Evolutionary conservation across 768 basidiomycete genomes (phyloP).

Genomic region (Pisolithus orientalis): DNA sequence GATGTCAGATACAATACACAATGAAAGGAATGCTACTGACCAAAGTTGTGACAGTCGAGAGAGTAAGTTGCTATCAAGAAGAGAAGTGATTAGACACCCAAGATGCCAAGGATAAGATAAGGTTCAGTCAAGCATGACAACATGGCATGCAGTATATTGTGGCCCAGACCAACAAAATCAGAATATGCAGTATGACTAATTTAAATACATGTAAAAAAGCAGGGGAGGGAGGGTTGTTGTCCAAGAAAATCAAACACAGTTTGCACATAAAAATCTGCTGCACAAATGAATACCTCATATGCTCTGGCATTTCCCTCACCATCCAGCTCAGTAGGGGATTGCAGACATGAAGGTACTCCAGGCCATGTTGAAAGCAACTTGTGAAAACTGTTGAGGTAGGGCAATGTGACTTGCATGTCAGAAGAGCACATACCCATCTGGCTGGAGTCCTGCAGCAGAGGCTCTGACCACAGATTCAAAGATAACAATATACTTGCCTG

Average conservation of each 20-base stretch:
- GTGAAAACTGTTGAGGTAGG: background rate
- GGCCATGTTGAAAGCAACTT: constrained; percentile 1
- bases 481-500: too few relatives aligned
- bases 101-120: too few relatives aligned
- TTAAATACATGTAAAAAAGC: background rate
- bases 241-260: background rate
- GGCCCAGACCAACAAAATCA: too few relatives aligned
- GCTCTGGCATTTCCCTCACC: background rate
- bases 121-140: too few relatives aligned
- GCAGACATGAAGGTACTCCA: background rate
- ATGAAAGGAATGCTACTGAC: too few relatives aligned
- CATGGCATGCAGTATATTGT: too few relatives aligned
- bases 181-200: background rate
- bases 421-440: background rate
- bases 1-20: too few relatives aligned
- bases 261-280: background rate
- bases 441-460: background rate
- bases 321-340: background rate
- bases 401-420: background rate
- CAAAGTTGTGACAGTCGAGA: too few relatives aligned
- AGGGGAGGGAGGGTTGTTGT: background rate
- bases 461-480: constrained; percentile 2
- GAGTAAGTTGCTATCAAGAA: too few relatives aligned
- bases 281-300: background rate
- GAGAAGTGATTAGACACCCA: too few relatives aligned